Base-by-base conservation (phyloP, 2,329 filamentous ascomycete species). In the Scytalidium lignicola region DNA sequence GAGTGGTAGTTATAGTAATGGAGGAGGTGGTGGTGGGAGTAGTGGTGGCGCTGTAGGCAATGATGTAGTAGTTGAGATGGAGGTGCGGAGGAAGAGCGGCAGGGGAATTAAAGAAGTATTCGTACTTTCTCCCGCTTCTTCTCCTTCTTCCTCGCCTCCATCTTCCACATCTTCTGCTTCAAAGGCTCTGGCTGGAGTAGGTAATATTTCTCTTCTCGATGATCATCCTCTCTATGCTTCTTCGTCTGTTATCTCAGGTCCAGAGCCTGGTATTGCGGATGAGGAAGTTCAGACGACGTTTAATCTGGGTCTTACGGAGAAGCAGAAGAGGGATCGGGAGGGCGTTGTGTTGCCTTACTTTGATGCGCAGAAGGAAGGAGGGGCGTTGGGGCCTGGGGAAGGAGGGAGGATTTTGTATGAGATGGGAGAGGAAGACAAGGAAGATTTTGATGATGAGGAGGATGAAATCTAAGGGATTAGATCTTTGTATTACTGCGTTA, bases 381-480 rank as follows among this genome's bases (percentile, higher is more conserved):
- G 83, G 0, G 78, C 80, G 1, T 47, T 37, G 5, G 85, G 83
- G 1, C 78, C 81, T 0, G 91, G 91, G 0, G 90, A 95, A 61
- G 92, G 93, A 3, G 93, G 93, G 0, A 79, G 92, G 52, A 99
- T 99, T 56, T 65, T 99, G 62, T 99, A 99, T 66, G 92, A 97
- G 59, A 95, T 97, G 88, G 92, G 91, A 1, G 80, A 83, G 54
- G 93, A 97, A 71, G 93, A 99, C 68, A 90, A 97, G 65, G 97
- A 96, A 70, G 91, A 96, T 59, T 91, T 95, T 51, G 90, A 95
- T 63, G 90, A 96, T 62, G 91, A 96, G 70, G 91, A 96, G 70
- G 70, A 67, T 55, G 62, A 63, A 51, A 64, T 64, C 29, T 64
- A 39, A 55, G 32, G 32, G 17, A n/a, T n/a, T n/a, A n/a, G n/a